Evolutionary conservation across 495 filamentous ascomycete genomes (phyloP).

Genomic region (Talaromyces stipitatus): DNA sequence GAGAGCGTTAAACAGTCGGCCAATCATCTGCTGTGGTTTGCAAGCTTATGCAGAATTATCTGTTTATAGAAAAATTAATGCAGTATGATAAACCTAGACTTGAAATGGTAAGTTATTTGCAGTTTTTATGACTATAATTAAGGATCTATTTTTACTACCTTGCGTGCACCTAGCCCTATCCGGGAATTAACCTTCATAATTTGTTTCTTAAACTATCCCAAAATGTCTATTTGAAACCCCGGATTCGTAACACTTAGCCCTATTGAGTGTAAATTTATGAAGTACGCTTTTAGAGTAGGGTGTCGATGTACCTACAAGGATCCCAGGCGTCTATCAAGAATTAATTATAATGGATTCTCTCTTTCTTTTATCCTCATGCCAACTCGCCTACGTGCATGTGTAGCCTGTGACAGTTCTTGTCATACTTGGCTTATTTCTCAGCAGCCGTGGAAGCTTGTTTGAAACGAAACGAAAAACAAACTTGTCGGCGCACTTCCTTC

Average conservation of each 20-base stretch:
- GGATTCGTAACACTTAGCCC: not conserved
- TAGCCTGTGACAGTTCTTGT: not conserved
- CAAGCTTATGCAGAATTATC: not conserved
- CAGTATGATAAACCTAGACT: not conserved
- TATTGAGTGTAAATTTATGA: not conserved
- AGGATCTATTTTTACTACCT: not conserved
- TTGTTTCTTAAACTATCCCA: not conserved
- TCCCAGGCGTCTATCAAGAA: not conserved
- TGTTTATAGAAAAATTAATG: not conserved
- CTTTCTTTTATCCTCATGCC: not conserved
- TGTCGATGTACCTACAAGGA: not conserved
- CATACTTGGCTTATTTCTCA: not conserved
- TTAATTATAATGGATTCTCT: not conserved
- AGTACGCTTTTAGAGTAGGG: not conserved
- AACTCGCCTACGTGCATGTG: not conserved
- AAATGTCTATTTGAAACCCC: not conserved
- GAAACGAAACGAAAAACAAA: not conserved
- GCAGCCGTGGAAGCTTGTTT: not conserved
- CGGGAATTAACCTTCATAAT: not conserved
- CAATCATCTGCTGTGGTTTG: not conserved
- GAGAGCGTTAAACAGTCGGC: not conserved
- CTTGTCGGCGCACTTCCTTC: too few relatives aligned
- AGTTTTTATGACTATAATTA: not conserved
- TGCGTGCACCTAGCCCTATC: not conserved
- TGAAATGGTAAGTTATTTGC: not conserved